Evolutionary conservation across 2,329 filamentous ascomycete species (phyloP), one percentile per base, ranked within the genome.

Genomic region (Arthrobotrys sinensis): DNA sequence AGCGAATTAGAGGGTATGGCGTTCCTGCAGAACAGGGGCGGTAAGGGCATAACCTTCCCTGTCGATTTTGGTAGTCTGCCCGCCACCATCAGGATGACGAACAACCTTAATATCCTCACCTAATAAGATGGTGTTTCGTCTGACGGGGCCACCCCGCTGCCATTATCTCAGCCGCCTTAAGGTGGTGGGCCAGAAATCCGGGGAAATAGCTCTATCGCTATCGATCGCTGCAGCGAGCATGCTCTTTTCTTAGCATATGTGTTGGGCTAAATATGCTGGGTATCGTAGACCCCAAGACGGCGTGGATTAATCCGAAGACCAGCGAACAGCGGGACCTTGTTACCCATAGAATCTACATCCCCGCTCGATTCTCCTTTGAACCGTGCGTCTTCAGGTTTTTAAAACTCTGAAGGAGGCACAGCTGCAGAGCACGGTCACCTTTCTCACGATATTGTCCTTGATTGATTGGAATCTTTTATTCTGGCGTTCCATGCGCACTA

Each of bases 21-120:
- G 66, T 77, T 53, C 73, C 65, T 77, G 73, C 65, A 66, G 57
- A 50, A 53, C 66, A 77, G 73, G 66, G 63, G 46, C 63, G 36
- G 46, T 24, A 46, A 46, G 46, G 63, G 32, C 48, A 46, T 38
- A 64, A 52, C 32, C 50, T 32, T 21, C 70, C 57, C 68, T 64
- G 21, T 32, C 28, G 50, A 53, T 16, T 53, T 21, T 52, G 48
- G 52, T 55, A 36, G 28, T 38, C 62, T 69, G 67, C 55, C 36
- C 40, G 53, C 43, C 53, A 48, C 24, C 16, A n/a, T 65, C 38
- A 24, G 46, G 10, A 76, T 68, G 64, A 68, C 71, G 63, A 76
- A 55, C 71, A 63, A 63, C 53, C 71, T 68, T 76, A 76, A 68
- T 64, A 76, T 46, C 34, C 14, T 24, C 64, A 36, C 4, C 38